Conservation (phyloP, 257 asterid genomes). For the Petunia axillaris region DNA sequence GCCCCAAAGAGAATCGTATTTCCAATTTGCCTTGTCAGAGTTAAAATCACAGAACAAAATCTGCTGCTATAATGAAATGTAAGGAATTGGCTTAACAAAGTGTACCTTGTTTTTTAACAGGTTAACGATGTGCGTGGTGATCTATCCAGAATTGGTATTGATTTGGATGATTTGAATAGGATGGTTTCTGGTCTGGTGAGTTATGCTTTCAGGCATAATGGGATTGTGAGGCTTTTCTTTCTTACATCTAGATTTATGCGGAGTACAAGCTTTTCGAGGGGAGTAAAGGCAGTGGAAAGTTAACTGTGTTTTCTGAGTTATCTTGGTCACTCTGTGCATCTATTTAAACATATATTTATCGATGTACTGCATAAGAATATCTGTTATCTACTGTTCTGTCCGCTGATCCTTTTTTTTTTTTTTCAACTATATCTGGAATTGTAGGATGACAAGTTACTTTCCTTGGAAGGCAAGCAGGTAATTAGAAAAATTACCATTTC, state of each 20-base stretch:
- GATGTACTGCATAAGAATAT: not conserved
- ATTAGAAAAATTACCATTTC: not conserved
- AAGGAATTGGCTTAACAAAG: not conserved
- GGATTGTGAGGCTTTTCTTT: not conserved
- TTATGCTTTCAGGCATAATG: slow-evolving; percentile 9
- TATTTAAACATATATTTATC: not conserved
- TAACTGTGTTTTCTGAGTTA: not conserved
- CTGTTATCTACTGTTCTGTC: not conserved
- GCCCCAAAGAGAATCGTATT: slow-evolving; percentile 7
- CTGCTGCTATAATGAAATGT: not conserved
- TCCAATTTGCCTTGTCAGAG: not conserved
- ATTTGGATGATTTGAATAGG: slow-evolving; percentile 57
- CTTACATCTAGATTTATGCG: not conserved
- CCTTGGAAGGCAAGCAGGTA: slow-evolving; percentile 86
- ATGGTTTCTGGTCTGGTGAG: slow-evolving; percentile 79
- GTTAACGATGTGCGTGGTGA: slow-evolving; percentile 65
- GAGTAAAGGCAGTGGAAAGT: not conserved
- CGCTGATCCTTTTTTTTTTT: not conserved
- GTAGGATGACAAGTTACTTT: slow-evolving; percentile 75
- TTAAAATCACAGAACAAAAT: slow-evolving; percentile 22
- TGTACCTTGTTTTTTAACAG: slow-evolving; percentile 45
- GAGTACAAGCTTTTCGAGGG: not conserved
- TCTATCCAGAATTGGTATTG: slow-evolving; percentile 58
- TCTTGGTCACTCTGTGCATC: not conserved
- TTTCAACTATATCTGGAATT: slow-evolving; percentile 25